Base-by-base conservation (phyloP, 352 stramenopile species). In the Globisporangium parvum region DNA sequence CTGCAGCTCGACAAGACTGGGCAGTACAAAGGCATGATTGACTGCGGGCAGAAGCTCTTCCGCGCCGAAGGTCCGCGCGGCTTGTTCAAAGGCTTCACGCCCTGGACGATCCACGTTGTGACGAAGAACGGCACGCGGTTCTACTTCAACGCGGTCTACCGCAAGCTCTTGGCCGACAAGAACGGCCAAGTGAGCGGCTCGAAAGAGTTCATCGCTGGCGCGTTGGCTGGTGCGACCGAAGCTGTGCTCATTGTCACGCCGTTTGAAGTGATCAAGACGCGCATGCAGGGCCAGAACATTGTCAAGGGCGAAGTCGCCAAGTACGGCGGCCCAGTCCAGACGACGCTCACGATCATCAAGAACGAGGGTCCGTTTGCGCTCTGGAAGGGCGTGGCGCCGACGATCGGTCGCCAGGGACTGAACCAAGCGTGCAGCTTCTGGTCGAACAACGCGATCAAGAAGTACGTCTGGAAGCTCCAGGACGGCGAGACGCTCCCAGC, bases 351-450 rank as follows among this genome's bases (percentile, higher is more conserved):
- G 5, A 91, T 99, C 55, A 77, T 96, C 31, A 80, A 81, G 63
- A 94, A 98, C 64, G 96, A 99, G 78, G 96, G 96, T 0, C 69
- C 89, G 35, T 52, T 92, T 31, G 93, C 96, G 47, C 70, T 99
- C 26, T 99, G 98, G 83, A 99, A 98, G 70, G 90, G 91, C 35
- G 73, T 96, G 49, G 82, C 95, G 18, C 96, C 96, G 6, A 99
- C 96, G 9, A 98, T 98, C 65, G 75, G 97, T n/a, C 86, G 96
- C 46, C 96, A 99, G 71, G 96, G 96, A 11, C 91, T 96, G 53
- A 99, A 99, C 78, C 96, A 99, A 71, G 96, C 96, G 17, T 98
- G 97, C 57, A 98, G 97, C 67, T 99, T 99, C 71, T 98, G 95
- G 62, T 95, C 78, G 40, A 98, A 99, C 77, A 97, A 97, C 65